These are phyloP conservation scores for Heritiera fomes DNA, from an alignment of 345 rosid genomes.

Conservation along the genomic window DNA sequence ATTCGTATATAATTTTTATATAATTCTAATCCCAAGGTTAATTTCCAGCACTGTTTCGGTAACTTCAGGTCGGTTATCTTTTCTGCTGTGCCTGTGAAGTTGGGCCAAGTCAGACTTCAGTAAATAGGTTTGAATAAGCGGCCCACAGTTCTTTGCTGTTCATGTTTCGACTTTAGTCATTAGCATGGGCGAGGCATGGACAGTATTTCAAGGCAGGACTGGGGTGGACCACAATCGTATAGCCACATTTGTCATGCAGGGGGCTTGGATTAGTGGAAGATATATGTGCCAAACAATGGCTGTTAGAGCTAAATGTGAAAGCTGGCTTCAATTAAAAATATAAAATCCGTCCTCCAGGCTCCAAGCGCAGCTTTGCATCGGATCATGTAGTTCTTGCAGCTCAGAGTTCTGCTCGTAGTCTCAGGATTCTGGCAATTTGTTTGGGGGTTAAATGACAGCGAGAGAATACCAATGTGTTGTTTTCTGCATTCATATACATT, in stretches of 20 bases:
- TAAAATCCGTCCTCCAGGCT: no score
- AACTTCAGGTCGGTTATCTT: no score
- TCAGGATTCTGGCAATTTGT: background rate
- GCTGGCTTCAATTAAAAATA: no score
- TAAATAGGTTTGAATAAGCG: background rate
- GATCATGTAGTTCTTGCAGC: no score
- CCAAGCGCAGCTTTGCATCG: no score
- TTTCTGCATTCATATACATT: background rate
- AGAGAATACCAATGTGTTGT: background rate
- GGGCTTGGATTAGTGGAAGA: background rate
- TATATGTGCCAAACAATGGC: background rate
- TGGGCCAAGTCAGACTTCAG: background rate
- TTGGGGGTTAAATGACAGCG: background rate
- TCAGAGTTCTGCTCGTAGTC: no score
- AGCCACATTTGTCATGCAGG: constrained; percentile 12
- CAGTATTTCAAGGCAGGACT: background rate
- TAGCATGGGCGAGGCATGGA: background rate
- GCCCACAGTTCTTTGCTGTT: background rate
- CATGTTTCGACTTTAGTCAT: background rate
- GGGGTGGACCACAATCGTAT: background rate
- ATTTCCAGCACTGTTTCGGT: no score
- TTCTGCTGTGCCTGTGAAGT: background rate
- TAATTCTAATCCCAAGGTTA: no score
- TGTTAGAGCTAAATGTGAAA: background rate
- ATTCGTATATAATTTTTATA: no score